Percentiles rank a stretch among this genome's conserved stretches.
Conservation (phyloP, 2,329 filamentous ascomycete genomes). For the Curvularia sp. region DNA sequence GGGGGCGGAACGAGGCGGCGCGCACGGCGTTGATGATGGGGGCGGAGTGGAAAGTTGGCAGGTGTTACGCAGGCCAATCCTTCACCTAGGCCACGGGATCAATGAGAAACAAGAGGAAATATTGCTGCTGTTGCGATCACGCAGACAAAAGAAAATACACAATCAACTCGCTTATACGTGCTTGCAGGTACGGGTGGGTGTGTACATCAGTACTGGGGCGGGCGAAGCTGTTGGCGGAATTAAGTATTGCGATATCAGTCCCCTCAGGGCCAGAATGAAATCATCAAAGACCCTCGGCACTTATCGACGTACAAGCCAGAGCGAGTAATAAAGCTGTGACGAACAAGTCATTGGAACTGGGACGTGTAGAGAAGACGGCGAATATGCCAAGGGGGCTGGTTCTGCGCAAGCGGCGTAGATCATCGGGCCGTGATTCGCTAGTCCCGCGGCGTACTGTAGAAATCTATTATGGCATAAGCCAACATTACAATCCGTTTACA, state of each 20-base stretch:
- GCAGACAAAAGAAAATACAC: neutral
- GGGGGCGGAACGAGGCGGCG: conserved; percentile 3
- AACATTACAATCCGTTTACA: neutral
- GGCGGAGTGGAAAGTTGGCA: conserved; percentile 4
- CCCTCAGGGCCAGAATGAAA: neutral
- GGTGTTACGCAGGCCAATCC: conserved; percentile 6
- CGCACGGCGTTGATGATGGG: conserved; percentile 8
- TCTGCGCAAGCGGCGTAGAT: conserved; percentile 11
- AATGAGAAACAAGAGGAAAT: neutral
- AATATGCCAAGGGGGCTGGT: neutral
- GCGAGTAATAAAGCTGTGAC: neutral
- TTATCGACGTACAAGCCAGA: neutral
- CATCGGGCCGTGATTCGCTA: conserved; percentile 16
- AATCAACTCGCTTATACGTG: neutral
- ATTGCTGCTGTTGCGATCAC: neutral
- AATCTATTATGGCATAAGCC: conserved; percentile 4
- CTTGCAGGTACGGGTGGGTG: neutral
- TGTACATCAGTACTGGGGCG: neutral
- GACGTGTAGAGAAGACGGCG: neutral
- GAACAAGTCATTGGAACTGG: neutral
- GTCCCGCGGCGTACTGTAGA: conserved; percentile 8
- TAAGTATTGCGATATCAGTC: neutral
- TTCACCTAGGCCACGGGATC: neutral
- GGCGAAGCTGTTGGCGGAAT: neutral
- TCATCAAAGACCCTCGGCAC: neutral